Base-by-base conservation (phyloP, 2,329 filamentous ascomycete species). In the Karstenula rhodostoma region DNA sequence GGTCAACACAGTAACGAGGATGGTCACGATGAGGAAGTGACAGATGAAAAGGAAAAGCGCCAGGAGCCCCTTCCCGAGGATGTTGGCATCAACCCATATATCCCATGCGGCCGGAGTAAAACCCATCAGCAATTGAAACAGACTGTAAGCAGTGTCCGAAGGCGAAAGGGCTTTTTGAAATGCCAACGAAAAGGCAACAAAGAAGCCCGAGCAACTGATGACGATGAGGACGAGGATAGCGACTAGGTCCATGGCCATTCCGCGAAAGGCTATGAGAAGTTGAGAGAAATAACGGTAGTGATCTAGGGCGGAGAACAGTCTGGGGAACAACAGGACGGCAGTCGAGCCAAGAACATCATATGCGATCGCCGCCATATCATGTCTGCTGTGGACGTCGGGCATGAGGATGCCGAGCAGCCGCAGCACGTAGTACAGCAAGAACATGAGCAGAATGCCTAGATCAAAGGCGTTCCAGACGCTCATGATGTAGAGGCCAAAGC, bases 391-490 rank as follows among this genome's bases (percentile, higher is more conserved):
- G 23, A 89, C 86, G 66, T 94, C 91, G 1, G 92, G 88, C 67
- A 96, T 83, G 61, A 97, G 88, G 54, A 97, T 90, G 22, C 93
- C 93, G 71, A 96, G 97, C 15, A 95, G 85, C 58, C 94, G 89
- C 81, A 97, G 88, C 70, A 91, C 91, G 76, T 97, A 96, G 81
- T 97, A 97, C 57, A 92, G 86, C 70, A 96, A 88, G 68, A 97
- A 87, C 62, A 97, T 82, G 25, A 96, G 80, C 55, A 97, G 81
- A 56, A 97, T 97, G 9, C 94, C 94, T 40, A 97, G 82, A 73
- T 97, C 94, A 77, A 97, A 97, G 40, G 94, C 88, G 77, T 97
- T 97, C 94, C 94, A 97, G 77, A 97, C 95, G 76, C 93, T 96
- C 89, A 97, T 94, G 72, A 97, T 92, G 79, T 97, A 98, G 32